A percentile compares a stretch with the other conserved stretches of the same genome.
phyloP scores from a whole-genome alignment of 305 asterid genomes.

The Lippia alba region DNA sequence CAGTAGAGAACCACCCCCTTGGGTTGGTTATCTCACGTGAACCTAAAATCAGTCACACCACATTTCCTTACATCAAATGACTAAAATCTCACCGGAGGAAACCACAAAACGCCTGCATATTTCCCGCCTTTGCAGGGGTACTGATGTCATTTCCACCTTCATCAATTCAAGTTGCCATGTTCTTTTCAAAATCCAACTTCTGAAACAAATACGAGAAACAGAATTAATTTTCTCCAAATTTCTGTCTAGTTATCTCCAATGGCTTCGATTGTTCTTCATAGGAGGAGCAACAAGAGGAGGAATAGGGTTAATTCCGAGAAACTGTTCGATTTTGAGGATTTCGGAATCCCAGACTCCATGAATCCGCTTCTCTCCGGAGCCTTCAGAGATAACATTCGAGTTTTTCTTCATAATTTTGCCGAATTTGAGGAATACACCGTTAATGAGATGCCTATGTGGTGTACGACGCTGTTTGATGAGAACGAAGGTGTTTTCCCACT shows the following conservation, averaged over 20 bases:
- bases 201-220: constrained; percentile 12
- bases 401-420: constrained; percentile 56
- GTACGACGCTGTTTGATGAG: constrained; percentile 43
- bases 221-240: constrained; percentile 23
- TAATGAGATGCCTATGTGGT: constrained; percentile 62
- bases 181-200: constrained; percentile 35
- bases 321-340: constrained; percentile 47
- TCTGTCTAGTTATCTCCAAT: constrained; percentile 33
- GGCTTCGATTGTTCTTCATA: constrained; percentile 48
- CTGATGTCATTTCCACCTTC: constrained; percentile 29
- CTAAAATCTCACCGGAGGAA: constrained; percentile 34
- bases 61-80: constrained; percentile 36
- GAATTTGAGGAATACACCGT: constrained; percentile 49
- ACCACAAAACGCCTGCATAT: constrained; percentile 15
- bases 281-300: constrained; percentile 44
- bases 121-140: constrained; percentile 46
- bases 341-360: constrained; percentile 34
- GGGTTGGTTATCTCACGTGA: constrained; percentile 40
- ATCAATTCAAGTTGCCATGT: constrained; percentile 52
- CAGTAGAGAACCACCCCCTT: constrained; percentile 28
- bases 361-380: constrained; percentile 48
- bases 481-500: constrained; percentile 60
- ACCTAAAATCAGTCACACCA: constrained; percentile 34
- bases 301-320: constrained; percentile 43
- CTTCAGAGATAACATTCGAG: constrained; percentile 58